Evolutionary conservation across 176 grass and related monocot genomes (phyloP), one percentile per base, ranked within the genome.

Genomic region (Microstegium vimineum): DNA sequence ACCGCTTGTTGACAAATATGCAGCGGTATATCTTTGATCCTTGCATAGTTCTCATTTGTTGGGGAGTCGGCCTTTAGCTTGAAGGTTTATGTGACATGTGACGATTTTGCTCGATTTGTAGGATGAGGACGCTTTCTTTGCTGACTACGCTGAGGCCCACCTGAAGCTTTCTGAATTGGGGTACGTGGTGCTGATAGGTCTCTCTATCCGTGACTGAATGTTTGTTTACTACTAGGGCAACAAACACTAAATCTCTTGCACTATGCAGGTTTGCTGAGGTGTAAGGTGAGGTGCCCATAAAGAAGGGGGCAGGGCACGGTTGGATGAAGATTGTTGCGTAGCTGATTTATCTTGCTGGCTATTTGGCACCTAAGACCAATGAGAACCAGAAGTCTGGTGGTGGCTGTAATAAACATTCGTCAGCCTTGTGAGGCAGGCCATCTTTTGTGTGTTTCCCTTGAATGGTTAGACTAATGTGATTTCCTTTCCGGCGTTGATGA

Each of bases 41-140:
- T 73, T 52, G 64, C 46, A 65, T 30, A 57, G 6, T 66, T 68
- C 14, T 42, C 11, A 3, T n/a, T 52, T 43, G 9, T 15, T 22
- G 2, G 11, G 8, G 22, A 17, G 20, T 27, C 60, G 2, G 2
- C n/a, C 2, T 8, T 32, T 27, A 3, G 20, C 43, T 73, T 73
- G 38, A 57, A 79, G 72, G 28, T 77, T 15, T 22, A n/a, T 59
- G 54, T 28, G 38, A 49, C 9, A 30, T 69, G 30, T 38, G 62
- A 67, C 5, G 14, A 34, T 31, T 7, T 7, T n/a, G 47, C 20
- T 12, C 45, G 13, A 16, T 66, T 69, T 56, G 45, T 59, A 97
- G 94, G 94, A 97, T 41, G 94, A 97, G 90, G 94, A 97, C 46
- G 90, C 90, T 42, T 97, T 97, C 86, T 97, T 97, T 81, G 90